A percentile compares a stretch with the other conserved stretches of the same genome.
Conservation (phyloP, 1,139 yeast genomes). For the Suhomyces guaymorum region DNA sequence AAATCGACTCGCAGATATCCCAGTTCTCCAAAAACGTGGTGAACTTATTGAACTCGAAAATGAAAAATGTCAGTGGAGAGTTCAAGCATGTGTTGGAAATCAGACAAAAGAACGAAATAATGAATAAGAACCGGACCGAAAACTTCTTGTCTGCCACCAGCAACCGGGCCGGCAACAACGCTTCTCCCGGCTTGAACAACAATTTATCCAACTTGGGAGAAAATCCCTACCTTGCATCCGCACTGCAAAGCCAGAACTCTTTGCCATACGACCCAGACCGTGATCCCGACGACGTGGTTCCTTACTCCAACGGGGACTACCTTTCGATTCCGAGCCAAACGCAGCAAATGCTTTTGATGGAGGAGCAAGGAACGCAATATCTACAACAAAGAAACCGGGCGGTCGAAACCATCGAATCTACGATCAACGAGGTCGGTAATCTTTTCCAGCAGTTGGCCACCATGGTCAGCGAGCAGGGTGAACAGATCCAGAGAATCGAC, state of each 20-base stretch:
- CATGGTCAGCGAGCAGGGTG: constrained; percentile 98
- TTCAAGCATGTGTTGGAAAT: constrained; percentile 85
- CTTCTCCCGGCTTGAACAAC: constrained; percentile 29
- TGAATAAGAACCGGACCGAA: constrained; percentile 79
- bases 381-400: constrained; percentile 84
- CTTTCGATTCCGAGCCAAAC: constrained; percentile 73
- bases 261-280: constrained; percentile 37
- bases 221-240: constrained; percentile 42
- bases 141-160: constrained; percentile 65
- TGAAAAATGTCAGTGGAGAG: constrained; percentile 89
- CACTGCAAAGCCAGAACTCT: constrained; percentile 18
- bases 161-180: constrained; percentile 27
- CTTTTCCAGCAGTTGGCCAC: constrained; percentile 93
- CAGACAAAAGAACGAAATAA: constrained; percentile 81
- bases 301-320: constrained; percentile 37
- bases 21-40: constrained; percentile 86
- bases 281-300: constrained; percentile 31
- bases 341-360: constrained; percentile 69
- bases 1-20: constrained; percentile 57
- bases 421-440: constrained; percentile 95
- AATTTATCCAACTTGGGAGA: constrained; percentile 31
- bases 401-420: constrained; percentile 92
- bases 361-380: constrained; percentile 75
- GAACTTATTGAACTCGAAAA: constrained; percentile 79
- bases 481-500: constrained; percentile 91